These are phyloP conservation scores for Phytomonas serpens DNA, from an alignment of 208 protist genomes.

Conservation along the genomic window DNA sequence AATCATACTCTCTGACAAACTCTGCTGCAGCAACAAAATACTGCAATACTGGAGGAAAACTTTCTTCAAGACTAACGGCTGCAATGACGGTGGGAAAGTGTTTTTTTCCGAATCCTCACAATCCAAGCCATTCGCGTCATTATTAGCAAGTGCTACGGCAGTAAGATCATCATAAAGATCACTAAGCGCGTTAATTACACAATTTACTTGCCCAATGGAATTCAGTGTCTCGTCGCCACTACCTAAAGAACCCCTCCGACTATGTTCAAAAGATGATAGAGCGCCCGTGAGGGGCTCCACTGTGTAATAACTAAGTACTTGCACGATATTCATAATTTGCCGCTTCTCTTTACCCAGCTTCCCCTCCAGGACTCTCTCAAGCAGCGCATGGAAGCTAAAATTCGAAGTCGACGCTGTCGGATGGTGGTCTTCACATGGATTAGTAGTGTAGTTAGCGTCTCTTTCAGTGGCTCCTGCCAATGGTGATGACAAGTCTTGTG, in stretches of 20 bases:
- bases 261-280: background rate
- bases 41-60: background rate
- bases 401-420: background rate
- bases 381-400: background rate
- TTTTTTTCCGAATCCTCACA: background rate
- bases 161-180: slow-evolving; percentile 1
- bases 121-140: background rate
- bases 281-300: background rate
- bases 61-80: background rate
- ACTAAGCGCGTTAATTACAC: background rate
- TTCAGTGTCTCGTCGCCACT: background rate
- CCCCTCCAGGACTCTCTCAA: background rate
- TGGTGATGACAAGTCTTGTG: background rate
- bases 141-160: background rate
- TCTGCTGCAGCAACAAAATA: background rate
- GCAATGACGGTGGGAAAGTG: background rate
- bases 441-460: background rate
- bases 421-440: background rate
- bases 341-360: background rate
- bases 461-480: background rate
- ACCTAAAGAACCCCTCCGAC: background rate
- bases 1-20: background rate
- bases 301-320: background rate
- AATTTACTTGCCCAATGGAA: background rate
- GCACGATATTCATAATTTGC: background rate